Conservation (phyloP, 192 early-diverging fungal genomes). For the Pecoramyces ruminantium region DNA sequence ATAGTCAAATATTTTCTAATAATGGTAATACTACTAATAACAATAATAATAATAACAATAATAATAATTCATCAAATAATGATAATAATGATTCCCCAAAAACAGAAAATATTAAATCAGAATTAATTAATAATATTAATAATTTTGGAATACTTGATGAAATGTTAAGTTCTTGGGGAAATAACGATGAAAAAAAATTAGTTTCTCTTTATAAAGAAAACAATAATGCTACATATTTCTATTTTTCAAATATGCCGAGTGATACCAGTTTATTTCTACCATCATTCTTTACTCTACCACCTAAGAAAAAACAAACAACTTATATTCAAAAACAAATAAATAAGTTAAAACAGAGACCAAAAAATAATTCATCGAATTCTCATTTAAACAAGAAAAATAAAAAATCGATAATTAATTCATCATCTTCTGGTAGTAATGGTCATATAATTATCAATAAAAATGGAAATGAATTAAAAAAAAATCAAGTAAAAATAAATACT, state of each 20-base stretch:
- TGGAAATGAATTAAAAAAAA: too few species aligned
- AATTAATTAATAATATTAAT: background rate
- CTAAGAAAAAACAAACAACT: background rate
- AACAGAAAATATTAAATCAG: background rate
- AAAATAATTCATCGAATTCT: background rate
- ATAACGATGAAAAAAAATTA: background rate
- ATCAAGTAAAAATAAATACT: too few species aligned
- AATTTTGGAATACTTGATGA: background rate
- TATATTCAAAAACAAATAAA: background rate
- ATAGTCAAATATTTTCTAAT: background rate
- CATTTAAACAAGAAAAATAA: background rate
- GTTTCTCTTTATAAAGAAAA: background rate
- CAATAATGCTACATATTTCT: background rate
- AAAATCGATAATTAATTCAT: background rate
- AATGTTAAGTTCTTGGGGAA: background rate
- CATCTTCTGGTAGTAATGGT: background rate
- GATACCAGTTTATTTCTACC: background rate
- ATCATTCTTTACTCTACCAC: background rate
- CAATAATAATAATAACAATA: background rate
- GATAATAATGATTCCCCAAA: background rate
- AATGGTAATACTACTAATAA: background rate
- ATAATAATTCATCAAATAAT: background rate
- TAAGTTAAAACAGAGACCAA: background rate
- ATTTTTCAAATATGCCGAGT: background rate
- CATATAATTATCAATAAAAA: background rate